These are phyloP conservation scores for Paralagenidium karlingii DNA, from an alignment of 352 stramenopile genomes.

Conservation along the genomic window DNA sequence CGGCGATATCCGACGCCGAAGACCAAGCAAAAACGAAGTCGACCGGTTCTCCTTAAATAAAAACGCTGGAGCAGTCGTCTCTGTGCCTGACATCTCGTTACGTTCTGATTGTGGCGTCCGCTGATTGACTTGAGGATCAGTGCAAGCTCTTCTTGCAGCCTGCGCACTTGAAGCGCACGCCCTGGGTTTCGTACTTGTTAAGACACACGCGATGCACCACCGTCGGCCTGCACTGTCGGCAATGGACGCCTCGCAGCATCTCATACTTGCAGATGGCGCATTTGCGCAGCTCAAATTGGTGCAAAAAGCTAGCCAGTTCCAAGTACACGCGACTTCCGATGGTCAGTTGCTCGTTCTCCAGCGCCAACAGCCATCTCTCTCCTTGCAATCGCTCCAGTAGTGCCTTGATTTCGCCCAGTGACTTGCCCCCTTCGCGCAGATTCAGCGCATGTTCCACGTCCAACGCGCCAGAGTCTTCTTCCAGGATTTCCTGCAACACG, in stretches of 20 bases:
- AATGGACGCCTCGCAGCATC: constrained; percentile 47
- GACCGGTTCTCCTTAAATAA: no score
- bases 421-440: constrained; percentile 48
- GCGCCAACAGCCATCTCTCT: constrained; percentile 52
- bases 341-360: constrained; percentile 29
- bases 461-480: constrained; percentile 40
- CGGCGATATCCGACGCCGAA: no score
- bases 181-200: constrained; percentile 44
- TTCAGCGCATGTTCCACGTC: constrained; percentile 58
- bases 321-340: constrained; percentile 55
- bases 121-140: no score
- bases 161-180: constrained; percentile 43
- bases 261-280: constrained; percentile 70
- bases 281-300: constrained; percentile 60
- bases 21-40: no score
- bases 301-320: constrained; percentile 62
- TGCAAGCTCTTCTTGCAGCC: constrained; percentile 29
- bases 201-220: constrained; percentile 37
- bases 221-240: constrained; percentile 26
- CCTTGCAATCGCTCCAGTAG: constrained; percentile 42
- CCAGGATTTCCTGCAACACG: constrained; percentile 67
- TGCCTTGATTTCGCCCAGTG: constrained; percentile 47
- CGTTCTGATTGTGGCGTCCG: no score
- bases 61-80: no score
- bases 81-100: no score